A percentile compares a stretch with the other conserved stretches of the same genome.
Evolutionary conservation across 2,329 filamentous ascomycete species (phyloP).

Genomic region (Pestalotiopsis sp.): DNA sequence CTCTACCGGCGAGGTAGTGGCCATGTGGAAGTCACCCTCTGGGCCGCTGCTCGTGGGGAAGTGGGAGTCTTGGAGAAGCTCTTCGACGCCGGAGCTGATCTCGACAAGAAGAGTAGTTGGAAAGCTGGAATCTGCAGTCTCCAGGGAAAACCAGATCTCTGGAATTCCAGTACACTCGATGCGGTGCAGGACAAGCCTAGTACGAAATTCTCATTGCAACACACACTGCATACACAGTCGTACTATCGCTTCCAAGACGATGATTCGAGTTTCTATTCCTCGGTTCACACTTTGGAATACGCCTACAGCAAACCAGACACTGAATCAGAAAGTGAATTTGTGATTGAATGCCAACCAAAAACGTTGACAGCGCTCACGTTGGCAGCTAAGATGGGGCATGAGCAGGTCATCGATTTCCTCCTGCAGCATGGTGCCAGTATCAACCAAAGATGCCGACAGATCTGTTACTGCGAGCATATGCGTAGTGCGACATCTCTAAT

Average conservation of each 20-base stretch:
- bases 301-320: no score
- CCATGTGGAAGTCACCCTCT: background rate
- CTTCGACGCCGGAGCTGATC: background rate
- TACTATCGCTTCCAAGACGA: no score
- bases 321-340: no score
- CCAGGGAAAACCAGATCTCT: no score
- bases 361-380: background rate
- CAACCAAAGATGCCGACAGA: background rate
- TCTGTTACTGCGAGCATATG: background rate
- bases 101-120: background rate
- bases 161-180: no score
- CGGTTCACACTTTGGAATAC: no score
- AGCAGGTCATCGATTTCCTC: background rate
- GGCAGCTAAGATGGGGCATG: background rate
- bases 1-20: background rate
- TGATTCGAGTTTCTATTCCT: no score
- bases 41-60: background rate
- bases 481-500: no score
- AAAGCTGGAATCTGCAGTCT: background rate
- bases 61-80: background rate
- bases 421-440: background rate
- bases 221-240: no score
- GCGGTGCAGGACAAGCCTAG: no score
- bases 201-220: no score
- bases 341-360: background rate